Evolutionary conservation across 345 rosid genomes (phyloP), one percentile per base, ranked within the genome.

Genomic region (Boechera stricta): DNA sequence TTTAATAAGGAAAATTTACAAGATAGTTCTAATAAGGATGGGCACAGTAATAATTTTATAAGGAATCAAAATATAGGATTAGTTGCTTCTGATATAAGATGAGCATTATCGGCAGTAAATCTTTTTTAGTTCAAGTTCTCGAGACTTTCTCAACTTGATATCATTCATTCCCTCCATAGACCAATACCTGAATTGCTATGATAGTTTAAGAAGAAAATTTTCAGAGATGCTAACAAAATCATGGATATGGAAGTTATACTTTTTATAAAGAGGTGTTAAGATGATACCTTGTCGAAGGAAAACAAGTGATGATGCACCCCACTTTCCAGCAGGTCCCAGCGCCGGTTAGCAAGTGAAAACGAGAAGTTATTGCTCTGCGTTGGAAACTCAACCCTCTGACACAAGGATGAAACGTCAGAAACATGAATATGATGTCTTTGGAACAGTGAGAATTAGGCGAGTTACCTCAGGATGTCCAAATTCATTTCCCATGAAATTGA

Each of bases 401-500:
- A 81, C 55, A 80, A 4, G 54, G 47, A 67, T 47, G 79, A 57
- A 72, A 41, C 52, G 73, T 83, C 76, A 85, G 72, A 69, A 60
- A 72, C 44, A 65, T 70, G 62, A 67, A 64, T 66, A 81, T 48
- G 51, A 53, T 28, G 42, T 41, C 29, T 62, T 77, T 29, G 47
- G 51, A 65, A 71, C 31, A 45, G 47, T 21, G 24, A 76, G 55
- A 7, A 42, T 45, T 51, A 53, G 58, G 52, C 38, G 79, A 74
- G 53, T 82, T 76, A 92, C 98, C 87, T 84, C 81, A 32, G 98
- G 96, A 85, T 94, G 98, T 79, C 94, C 98, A 84, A 94, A 94
- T 85, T 94, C 98, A 65, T 94, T 92, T 72, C 98, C 98, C 92
- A 92, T 92, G 84, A 94, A 94, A 79, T 87, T 94, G 74, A 94